A percentile compares a stretch with the other conserved stretches of the same genome.
Evolutionary conservation across 176 grass and related monocot genomes (phyloP).

Genomic region (Saccharum spontaneum): DNA sequence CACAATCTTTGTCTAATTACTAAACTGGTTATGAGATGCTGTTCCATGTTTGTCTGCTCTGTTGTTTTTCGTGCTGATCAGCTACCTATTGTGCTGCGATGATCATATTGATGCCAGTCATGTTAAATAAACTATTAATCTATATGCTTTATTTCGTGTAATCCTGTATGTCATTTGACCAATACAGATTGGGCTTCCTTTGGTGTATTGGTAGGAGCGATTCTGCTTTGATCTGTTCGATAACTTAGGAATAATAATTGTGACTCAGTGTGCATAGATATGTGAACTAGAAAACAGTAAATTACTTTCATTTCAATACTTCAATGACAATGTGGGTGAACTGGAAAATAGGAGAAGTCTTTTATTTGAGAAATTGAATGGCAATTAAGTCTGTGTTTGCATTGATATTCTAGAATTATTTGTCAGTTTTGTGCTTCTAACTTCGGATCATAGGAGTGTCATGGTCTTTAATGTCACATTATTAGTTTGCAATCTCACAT

Average conservation of each 20-base stretch:
- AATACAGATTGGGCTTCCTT: not conserved
- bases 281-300: not conserved
- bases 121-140: not conserved
- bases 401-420: not conserved
- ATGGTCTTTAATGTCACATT: conserved; percentile 1
- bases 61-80: not conserved
- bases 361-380: not conserved
- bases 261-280: not conserved
- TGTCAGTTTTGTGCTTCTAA: not conserved
- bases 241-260: not conserved
- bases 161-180: not conserved
- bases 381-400: not conserved
- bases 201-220: not conserved
- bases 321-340: not conserved
- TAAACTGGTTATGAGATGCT: not conserved
- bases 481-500: not conserved
- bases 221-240: not conserved
- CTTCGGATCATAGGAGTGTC: not conserved
- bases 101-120: not conserved
- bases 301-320: not conserved
- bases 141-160: not conserved
- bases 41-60: not conserved
- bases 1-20: not conserved
- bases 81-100: not conserved
- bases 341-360: not conserved